Conservation (phyloP, 345 rosid genomes). For the Dipteronia dyeriana region DNA sequence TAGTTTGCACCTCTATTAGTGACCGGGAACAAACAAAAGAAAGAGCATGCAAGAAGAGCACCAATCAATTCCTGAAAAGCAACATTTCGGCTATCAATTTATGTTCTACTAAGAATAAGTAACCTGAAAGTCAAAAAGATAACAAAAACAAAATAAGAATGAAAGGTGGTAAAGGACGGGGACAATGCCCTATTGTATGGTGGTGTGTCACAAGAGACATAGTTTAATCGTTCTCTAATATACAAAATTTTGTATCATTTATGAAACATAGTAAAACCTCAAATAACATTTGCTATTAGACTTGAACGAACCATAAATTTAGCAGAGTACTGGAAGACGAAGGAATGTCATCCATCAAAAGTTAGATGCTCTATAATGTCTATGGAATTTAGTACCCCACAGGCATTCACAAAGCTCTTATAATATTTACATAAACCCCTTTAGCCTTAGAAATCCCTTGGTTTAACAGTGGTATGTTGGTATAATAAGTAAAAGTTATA, state of each 20-base stretch:
- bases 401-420: not conserved
- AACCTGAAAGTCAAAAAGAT: not conserved
- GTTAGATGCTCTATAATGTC: not conserved
- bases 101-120: not conserved
- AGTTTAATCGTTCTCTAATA: not conserved
- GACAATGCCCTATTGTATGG: not conserved
- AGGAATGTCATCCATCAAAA: not conserved
- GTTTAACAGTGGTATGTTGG: not conserved
- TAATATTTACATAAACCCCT: not conserved
- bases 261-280: not conserved
- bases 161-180: not conserved
- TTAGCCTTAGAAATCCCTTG: not conserved
- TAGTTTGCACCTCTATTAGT: constrained; percentile 51
- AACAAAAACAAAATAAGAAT: not conserved
- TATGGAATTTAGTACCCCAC: not conserved
- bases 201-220: not conserved
- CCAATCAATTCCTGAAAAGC: constrained; percentile 77
- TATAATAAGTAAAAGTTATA: not conserved
- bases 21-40: constrained; percentile 84
- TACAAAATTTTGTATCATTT: not conserved
- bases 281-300: not conserved
- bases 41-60: constrained; percentile 80
- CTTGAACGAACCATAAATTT: not conserved
- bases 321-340: not conserved
- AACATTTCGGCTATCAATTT: constrained; percentile 12